phyloP scores from a whole-genome alignment of 2,329 filamentous ascomycete genomes.

The Pleomassaria siparia region DNA sequence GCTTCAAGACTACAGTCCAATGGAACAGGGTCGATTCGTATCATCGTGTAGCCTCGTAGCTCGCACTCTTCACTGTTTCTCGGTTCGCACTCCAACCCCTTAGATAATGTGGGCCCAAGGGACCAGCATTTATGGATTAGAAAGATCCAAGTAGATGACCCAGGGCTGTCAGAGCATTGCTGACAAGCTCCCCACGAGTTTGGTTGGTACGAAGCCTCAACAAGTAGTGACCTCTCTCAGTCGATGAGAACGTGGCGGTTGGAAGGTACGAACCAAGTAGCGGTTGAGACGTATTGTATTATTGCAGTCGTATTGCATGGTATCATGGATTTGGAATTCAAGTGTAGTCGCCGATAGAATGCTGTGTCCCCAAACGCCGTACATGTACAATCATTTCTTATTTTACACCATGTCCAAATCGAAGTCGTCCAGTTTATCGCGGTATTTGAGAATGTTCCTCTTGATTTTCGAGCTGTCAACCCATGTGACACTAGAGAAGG shows the following conservation, averaged over 20 bases:
- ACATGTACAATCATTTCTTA: conserved; percentile 8
- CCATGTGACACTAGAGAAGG: conserved; percentile 96
- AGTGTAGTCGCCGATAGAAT: conserved; percentile 19
- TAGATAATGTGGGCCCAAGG: too few species aligned
- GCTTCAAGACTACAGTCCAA: neutral
- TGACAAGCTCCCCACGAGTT: too few species aligned
- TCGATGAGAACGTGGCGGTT: too few species aligned
- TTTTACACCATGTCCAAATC: conserved; percentile 59
- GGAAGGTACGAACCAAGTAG: too few species aligned
- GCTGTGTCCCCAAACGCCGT: conserved; percentile 21
- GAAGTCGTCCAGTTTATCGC: conserved; percentile 94
- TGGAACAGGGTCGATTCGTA: neutral
- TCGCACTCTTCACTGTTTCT: neutral
- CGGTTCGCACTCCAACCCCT: too few species aligned
- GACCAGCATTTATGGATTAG: too few species aligned
- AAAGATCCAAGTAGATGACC: too few species aligned
- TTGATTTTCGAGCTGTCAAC: conserved; percentile 96
- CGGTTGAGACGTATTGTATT: too few species aligned
- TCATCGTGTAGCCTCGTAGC: neutral
- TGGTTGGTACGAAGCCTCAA: too few species aligned
- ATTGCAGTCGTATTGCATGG: neutral
- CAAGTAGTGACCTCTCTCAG: too few species aligned
- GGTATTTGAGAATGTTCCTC: conserved; percentile 91
- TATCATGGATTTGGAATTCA: neutral
- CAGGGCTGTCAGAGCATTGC: too few species aligned